These are phyloP conservation scores for Chloris gayana DNA, from an alignment of 176 grass and related monocot genomes.

Conservation along the genomic window DNA sequence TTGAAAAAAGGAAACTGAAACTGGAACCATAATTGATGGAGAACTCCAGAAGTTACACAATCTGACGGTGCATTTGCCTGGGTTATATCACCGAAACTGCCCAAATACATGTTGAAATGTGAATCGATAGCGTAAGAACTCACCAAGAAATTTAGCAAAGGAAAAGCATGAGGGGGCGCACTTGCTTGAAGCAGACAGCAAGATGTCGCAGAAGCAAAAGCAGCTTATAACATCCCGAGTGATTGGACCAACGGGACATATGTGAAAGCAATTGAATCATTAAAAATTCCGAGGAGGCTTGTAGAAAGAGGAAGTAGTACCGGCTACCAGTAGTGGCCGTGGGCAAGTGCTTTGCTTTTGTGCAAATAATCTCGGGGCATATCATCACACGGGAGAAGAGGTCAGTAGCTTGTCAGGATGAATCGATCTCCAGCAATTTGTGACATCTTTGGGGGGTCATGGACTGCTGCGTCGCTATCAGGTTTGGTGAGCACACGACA, in stretches of 20 bases:
- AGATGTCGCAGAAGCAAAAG: background rate
- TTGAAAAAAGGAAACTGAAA: background rate
- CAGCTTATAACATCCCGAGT: constrained; percentile 27
- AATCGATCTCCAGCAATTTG: constrained; percentile 38
- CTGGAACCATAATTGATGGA: background rate
- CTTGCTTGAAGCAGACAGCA: constrained; percentile 33
- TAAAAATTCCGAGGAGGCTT: constrained; percentile 44
- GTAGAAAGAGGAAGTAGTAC: background rate
- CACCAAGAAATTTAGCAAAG: constrained; percentile 6
- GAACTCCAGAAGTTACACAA: constrained; percentile 28
- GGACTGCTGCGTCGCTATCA: constrained; percentile 39
- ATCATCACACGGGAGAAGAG: constrained; percentile 35
- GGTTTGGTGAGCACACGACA: constrained; percentile 55
- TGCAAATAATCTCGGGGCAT: background rate
- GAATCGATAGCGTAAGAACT: constrained; percentile 49
- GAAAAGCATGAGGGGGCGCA: constrained; percentile 3
- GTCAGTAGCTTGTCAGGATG: constrained; percentile 33
- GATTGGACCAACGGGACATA: constrained; percentile 39
- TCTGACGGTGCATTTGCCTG: constrained; percentile 9
- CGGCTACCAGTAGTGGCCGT: constrained; percentile 15
- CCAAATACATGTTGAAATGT: background rate
- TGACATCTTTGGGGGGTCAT: constrained; percentile 33
- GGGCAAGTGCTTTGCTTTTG: background rate
- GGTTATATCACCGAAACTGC: constrained; percentile 13
- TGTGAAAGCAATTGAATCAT: constrained; percentile 34